Base-by-base conservation (phyloP, 2,329 filamentous ascomycete species). In the Metarhizium album region DNA sequence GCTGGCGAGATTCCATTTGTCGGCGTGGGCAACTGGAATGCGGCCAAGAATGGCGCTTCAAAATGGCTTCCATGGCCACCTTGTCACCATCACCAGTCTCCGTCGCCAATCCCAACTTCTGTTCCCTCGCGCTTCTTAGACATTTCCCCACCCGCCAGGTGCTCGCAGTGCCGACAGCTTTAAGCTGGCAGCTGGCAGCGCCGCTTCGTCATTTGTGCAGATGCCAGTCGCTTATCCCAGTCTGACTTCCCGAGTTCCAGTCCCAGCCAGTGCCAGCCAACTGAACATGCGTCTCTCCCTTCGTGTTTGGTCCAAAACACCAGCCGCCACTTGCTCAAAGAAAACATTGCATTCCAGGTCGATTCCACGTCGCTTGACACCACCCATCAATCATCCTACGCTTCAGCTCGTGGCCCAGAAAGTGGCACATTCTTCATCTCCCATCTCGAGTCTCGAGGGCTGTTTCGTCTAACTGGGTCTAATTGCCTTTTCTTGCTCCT, bases 261-360 rank as follows among this genome's bases (percentile, higher is more conserved):
- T 53, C 37, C 37, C 24, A 20, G 47, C 29, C 46, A 50, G 56
- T 46, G 40, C 51, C 51, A 47, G 43, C 18, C 38, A 43, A 24
- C 45, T 14, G 29, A 46, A 40, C 40, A 37, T 16, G 40, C 40
- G 40, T 9, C 7, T 18, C 55, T 54, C 48, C 50, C 53, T 54
- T 52, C 52, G 46, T 42, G 18, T 46, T 27, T 47, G 38, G 29
- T 33, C 50, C 50, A 49, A 49, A 55, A 53, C 53, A 55, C 51
- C 46, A 50, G 29, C 52, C 50, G 51, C 52, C 45, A 47, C 47
- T 46, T 42, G 37, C 42, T 37, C 47, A 45, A 48, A 29, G 52
- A 47, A 49, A 56, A 54, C 49, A 53, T 55, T 59, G 51, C 56
- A 59, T 59, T 58, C 57, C 55, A 56, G 42, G n/a, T n/a, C n/a